Percentiles rank a stretch among this genome's conserved stretches.
Evolutionary conservation across 768 basidiomycete species (phyloP).

Genomic region (Suillus spraguei): DNA sequence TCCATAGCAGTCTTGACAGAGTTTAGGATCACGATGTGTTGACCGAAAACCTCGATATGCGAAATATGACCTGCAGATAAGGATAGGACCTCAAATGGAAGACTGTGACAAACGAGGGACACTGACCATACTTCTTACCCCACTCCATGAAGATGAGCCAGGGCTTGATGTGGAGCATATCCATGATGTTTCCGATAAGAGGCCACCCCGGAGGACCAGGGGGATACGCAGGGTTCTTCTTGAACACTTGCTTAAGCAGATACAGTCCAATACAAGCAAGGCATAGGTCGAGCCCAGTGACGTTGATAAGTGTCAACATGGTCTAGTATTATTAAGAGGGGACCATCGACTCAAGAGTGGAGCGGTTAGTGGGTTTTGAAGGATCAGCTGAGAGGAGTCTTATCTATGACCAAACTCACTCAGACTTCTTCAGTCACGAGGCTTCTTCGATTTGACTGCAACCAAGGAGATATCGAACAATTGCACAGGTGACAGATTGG

Average conservation of each 20-base stretch:
- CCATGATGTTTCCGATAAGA: conserved; percentile 49
- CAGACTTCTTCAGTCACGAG: background rate
- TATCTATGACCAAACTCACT: background rate
- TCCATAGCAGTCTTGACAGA: conserved; percentile 51
- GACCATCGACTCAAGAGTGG: background rate
- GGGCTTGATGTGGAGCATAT: conserved; percentile 48
- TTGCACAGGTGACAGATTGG: no score
- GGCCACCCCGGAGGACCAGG: conserved; percentile 50
- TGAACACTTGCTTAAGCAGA: conserved; percentile 26
- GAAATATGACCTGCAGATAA: conserved; percentile 54
- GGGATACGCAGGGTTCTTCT: conserved; percentile 35
- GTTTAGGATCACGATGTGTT: conserved; percentile 58
- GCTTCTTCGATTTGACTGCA: no score
- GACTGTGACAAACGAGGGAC: background rate
- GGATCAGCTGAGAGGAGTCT: background rate
- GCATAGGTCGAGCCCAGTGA: conserved; percentile 35
- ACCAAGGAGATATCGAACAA: no score
- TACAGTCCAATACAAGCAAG: conserved; percentile 32
- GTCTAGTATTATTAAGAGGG: background rate
- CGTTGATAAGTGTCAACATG: conserved; percentile 21
- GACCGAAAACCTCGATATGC: conserved; percentile 61
- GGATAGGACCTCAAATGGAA: background rate
- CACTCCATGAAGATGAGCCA: conserved; percentile 49
- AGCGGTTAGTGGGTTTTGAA: background rate
- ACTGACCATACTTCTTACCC: conserved; percentile 47